Conservation (phyloP, 768 basidiomycete genomes). For the Lactifluus pinguis region DNA sequence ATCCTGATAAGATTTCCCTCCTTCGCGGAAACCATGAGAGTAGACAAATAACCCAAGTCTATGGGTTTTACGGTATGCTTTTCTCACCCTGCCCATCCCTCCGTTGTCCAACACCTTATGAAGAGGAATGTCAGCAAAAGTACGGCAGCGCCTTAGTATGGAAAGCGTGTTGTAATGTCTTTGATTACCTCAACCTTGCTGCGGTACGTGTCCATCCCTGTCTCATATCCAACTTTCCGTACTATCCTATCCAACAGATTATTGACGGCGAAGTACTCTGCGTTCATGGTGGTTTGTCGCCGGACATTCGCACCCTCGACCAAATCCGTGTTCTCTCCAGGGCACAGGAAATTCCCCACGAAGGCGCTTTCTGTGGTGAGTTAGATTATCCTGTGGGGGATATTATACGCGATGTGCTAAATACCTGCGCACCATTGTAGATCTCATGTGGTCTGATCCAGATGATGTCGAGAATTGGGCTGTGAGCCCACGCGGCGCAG, state of each 20-base stretch:
- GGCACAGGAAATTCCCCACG: slow-evolving; percentile 97
- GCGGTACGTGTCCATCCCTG: slow-evolving; percentile 48
- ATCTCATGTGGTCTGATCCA: slow-evolving; percentile 98
- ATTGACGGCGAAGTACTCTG: slow-evolving; percentile 90
- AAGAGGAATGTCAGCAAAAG: slow-evolving; percentile 97
- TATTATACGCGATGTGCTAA: background rate
- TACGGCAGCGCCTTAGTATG: slow-evolving; percentile 93
- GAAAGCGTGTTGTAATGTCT: slow-evolving; percentile 96
- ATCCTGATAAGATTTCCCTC: slow-evolving; percentile 87
- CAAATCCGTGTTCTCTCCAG: slow-evolving; percentile 88
- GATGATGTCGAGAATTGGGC: slow-evolving; percentile 96
- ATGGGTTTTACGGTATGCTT: slow-evolving; percentile 88
- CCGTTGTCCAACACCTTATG: slow-evolving; percentile 6
- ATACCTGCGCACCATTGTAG: slow-evolving; percentile 29
- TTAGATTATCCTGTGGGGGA: background rate
- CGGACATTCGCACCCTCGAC: slow-evolving; percentile 90
- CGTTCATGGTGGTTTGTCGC: slow-evolving; percentile 93
- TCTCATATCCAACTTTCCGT: background rate
- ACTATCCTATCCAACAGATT: slow-evolving; percentile 43
- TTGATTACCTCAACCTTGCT: slow-evolving; percentile 91
- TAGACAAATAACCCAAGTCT: slow-evolving; percentile 95
- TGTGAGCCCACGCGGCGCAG: slow-evolving; percentile 91
- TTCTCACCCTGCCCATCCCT: background rate
- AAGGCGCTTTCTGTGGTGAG: slow-evolving; percentile 93
- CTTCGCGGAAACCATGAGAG: slow-evolving; percentile 96